Conservation (phyloP, 148 eudicot species). For the Cornus kousa region DNA sequence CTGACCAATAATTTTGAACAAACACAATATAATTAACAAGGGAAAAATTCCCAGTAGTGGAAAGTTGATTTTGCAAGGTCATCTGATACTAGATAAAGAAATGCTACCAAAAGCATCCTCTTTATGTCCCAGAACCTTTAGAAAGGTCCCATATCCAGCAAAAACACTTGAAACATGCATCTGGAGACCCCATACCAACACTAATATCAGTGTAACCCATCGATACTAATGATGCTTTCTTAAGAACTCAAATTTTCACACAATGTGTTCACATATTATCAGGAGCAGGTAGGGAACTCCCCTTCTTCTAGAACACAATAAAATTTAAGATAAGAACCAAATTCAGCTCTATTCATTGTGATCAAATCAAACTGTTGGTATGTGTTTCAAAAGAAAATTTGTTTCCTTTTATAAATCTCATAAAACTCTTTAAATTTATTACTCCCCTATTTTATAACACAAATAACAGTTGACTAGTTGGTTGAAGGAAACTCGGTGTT, state of each 20-base stretch:
- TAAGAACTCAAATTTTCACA: too few relatives aligned
- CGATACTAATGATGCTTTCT: background rate
- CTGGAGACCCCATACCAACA: background rate
- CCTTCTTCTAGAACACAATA: conserved; percentile 1
- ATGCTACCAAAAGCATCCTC: background rate
- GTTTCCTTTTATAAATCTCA: too few relatives aligned
- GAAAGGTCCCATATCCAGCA: background rate
- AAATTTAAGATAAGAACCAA: conserved; percentile 2
- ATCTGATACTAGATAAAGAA: background rate
- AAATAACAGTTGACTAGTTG: too few relatives aligned
- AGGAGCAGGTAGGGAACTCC: background rate
- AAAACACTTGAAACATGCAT: background rate
- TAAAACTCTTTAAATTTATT: too few relatives aligned
- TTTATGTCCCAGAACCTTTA: background rate
- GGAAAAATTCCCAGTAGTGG: background rate
- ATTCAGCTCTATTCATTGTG: background rate
- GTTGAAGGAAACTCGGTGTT: too few relatives aligned
- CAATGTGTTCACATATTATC: background rate
- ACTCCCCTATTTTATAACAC: too few relatives aligned
- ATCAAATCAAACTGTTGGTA: background rate
- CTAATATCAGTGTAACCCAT: background rate
- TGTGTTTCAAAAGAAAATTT: too few relatives aligned
- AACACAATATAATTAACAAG: background rate
- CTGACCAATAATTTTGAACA: background rate
- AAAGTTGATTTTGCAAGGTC: background rate